These are phyloP conservation scores for Boletales sp. DNA, from an alignment of 768 basidiomycete species.

Conservation along the genomic window DNA sequence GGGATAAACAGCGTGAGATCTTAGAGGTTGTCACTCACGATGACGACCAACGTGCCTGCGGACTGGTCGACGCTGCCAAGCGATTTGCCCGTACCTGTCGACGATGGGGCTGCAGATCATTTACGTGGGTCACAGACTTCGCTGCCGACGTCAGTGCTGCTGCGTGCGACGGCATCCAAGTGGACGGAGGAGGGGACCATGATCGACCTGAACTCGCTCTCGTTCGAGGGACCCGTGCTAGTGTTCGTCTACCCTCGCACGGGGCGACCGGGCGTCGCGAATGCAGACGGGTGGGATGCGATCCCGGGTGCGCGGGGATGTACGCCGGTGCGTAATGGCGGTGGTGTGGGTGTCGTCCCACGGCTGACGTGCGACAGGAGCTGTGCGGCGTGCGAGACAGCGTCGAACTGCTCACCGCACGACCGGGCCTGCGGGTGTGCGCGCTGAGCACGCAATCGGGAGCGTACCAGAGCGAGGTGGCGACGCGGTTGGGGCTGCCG, in stretches of 20 bases:
- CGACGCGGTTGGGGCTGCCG: slow-evolving; percentile 10
- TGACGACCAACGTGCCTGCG: too few species aligned
- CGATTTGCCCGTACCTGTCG: slow-evolving; percentile 7
- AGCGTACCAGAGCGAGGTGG: slow-evolving; percentile 18
- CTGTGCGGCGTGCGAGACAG: slow-evolving; percentile 13
- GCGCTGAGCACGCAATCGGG: slow-evolving; percentile 20
- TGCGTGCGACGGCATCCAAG: slow-evolving; percentile 5
- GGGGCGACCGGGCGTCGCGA: slow-evolving; percentile 13
- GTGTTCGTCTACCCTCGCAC: slow-evolving; percentile 22
- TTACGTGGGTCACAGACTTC: background rate
- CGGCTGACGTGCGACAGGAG: slow-evolving; percentile 9
- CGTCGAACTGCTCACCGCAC: background rate
- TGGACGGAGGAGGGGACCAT: background rate
- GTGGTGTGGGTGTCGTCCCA: too few species aligned
- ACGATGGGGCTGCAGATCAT: slow-evolving; percentile 15
- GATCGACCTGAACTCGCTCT: slow-evolving; percentile 11
- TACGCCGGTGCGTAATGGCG: slow-evolving; percentile 15
- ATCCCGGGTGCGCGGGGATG: slow-evolving; percentile 23
- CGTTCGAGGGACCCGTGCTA: slow-evolving; percentile 17
- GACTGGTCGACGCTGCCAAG: too few species aligned
- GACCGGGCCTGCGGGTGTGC: slow-evolving; percentile 5
- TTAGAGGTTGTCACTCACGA: too few species aligned
- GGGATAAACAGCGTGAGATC: too few species aligned
- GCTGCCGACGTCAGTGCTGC: slow-evolving; percentile 3
- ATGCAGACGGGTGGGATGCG: slow-evolving; percentile 17